Evolutionary conservation across 1,139 yeast genomes (phyloP).

Genomic region (Waltiozyma solani): DNA sequence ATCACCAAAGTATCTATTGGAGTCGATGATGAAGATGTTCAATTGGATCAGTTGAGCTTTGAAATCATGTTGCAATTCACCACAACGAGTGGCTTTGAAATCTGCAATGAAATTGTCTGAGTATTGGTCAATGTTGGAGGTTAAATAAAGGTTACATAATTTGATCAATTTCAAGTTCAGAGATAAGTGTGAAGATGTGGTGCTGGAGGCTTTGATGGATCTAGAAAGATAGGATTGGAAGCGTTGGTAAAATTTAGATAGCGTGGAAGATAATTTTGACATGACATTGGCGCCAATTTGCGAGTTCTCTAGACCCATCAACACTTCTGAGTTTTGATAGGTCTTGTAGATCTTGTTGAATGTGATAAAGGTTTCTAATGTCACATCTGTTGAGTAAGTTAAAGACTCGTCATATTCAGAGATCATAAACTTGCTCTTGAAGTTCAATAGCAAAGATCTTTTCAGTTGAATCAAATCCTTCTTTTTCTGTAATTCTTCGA

Average conservation of each 20-base stretch:
- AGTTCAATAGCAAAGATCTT: constrained; percentile 43
- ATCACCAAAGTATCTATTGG: constrained; percentile 69
- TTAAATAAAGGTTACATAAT: not conserved
- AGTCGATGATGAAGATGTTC: constrained; percentile 19
- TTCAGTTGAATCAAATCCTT: constrained; percentile 38
- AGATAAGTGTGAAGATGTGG: not conserved
- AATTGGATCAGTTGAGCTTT: constrained; percentile 45
- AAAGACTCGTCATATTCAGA: constrained; percentile 63
- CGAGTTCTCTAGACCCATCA: constrained; percentile 62
- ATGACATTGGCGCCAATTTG: constrained; percentile 62
- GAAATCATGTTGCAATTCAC: constrained; percentile 46
- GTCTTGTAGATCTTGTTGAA: constrained; percentile 55
- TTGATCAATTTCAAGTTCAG: not conserved
- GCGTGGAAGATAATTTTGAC: constrained; percentile 25
- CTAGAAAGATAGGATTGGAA: not conserved
- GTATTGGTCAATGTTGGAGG: not conserved
- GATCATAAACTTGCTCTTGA: constrained; percentile 57
- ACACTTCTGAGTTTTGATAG: constrained; percentile 56
- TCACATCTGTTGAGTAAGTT: constrained; percentile 29
- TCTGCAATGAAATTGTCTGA: constrained; percentile 24
- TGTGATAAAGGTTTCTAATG: constrained; percentile 51
- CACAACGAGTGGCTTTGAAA: constrained; percentile 20
- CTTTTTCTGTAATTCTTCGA: constrained; percentile 31
- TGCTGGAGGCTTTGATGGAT: not conserved
- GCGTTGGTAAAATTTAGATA: not conserved